phyloP scores from a whole-genome alignment of 1,139 yeast genomes.

The Hansenula lynferdii region DNA sequence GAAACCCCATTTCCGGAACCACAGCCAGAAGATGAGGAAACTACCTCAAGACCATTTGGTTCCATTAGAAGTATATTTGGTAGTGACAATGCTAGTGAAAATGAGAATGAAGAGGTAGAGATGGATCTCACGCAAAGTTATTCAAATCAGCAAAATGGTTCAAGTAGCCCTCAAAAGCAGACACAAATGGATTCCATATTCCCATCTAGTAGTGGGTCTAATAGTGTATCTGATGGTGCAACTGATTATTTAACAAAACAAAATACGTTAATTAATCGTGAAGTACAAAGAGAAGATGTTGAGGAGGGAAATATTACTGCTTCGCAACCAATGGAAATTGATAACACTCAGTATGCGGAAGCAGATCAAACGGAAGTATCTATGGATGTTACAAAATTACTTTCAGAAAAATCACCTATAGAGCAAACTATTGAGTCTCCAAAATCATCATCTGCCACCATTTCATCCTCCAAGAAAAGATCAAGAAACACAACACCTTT shows the following conservation, averaged over 20 bases:
- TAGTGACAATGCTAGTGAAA: slow-evolving; percentile 14
- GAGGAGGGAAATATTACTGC: slow-evolving; percentile 8
- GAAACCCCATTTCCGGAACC: neutral
- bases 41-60: slow-evolving; percentile 21
- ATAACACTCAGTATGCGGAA: slow-evolving; percentile 1
- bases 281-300: slow-evolving; percentile 2
- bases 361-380: slow-evolving; percentile 10
- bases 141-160: neutral
- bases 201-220: neutral
- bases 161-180: too few relatives aligned
- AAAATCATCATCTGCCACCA: neutral
- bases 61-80: slow-evolving; percentile 21
- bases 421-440: neutral
- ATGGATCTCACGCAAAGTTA: slow-evolving; percentile 20
- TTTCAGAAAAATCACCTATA: neutral
- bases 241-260: slow-evolving; percentile 15
- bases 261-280: slow-evolving; percentile 5
- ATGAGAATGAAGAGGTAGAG: slow-evolving; percentile 7
- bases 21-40: too few relatives aligned
- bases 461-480: neutral
- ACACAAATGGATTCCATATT: too few relatives aligned
- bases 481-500: slow-evolving; percentile 3
- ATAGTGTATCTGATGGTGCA: neutral
- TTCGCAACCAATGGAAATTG: slow-evolving; percentile 13
- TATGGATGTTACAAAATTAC: slow-evolving; percentile 10